Evolutionary conservation across 441 rosid species (phyloP).

Genomic region (Biscutella laevigata): DNA sequence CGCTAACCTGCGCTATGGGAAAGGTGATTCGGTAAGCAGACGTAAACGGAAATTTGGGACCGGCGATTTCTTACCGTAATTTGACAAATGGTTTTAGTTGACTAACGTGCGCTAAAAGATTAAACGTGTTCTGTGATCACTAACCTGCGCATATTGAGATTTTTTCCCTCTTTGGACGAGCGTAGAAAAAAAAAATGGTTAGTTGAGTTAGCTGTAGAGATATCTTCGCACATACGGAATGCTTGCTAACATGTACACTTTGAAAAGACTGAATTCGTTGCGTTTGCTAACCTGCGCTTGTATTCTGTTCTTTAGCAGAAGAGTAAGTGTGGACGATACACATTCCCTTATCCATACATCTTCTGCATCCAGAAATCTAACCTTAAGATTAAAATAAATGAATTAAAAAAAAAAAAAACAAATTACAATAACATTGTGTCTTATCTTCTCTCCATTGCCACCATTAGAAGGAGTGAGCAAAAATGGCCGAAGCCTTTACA

Average conservation of each 20-base stretch:
- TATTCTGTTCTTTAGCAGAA: too few relatives aligned
- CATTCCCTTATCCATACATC: constrained; percentile 49
- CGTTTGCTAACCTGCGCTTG: too few relatives aligned
- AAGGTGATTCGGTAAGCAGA: neutral
- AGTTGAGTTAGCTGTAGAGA: too few relatives aligned
- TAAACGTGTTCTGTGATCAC: neutral
- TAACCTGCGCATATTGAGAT: constrained; percentile 1
- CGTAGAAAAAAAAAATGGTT: too few relatives aligned
- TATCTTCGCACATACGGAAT: too few relatives aligned
- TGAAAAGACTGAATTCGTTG: too few relatives aligned
- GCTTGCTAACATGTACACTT: too few relatives aligned
- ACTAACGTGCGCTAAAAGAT: neutral
- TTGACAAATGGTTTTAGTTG: neutral
- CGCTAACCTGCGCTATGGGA: neutral
- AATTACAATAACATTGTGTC: neutral
- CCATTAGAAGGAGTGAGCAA: constrained; percentile 14
- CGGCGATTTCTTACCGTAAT: neutral
- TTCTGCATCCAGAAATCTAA: neutral
- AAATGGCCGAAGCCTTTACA: constrained; percentile 45
- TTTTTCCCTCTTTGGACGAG: too few relatives aligned
- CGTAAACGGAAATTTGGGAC: neutral
- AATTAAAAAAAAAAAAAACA: neutral
- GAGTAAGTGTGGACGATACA: too few relatives aligned
- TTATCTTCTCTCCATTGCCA: neutral
- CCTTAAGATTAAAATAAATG: neutral